Base-by-base conservation (phyloP, 306 rosid genomes). In the Rosa rugosa region DNA sequence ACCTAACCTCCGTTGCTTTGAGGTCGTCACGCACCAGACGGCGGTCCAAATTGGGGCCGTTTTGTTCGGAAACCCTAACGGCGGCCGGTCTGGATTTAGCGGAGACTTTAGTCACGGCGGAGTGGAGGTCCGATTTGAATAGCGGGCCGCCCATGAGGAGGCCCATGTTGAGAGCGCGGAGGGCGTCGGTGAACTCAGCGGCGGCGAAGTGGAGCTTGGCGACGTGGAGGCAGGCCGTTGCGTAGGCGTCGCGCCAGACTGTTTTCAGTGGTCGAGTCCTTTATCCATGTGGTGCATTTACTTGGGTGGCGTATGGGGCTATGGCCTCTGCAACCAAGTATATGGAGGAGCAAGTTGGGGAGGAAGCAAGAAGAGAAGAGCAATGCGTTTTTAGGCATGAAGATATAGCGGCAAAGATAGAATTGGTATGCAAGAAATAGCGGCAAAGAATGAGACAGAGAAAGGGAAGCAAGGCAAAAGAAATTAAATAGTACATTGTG, bases 211-310 rank as follows among this genome's bases (percentile, higher is more conserved):
- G 96, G 72, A 80, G 86, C 78, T 74, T 89, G 13, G 99, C 96
- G 64, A 90, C 88, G 72, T 87, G 86, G 42, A 95, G 87, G 84
- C 98, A 93, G 7, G 98, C 98, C 98, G 93, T 87, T 1, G 98
- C 91, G 84, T 90, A 95, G 18, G 98, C 99, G 78, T 95, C 96
- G 40, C 96, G 96, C 99, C 97, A 95, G 44, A 90, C 91, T n/a
- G n/a, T n/a, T n/a, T n/a, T n/a, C n/a, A n/a, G n/a, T n/a, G n/a
- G n/a, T n/a, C n/a, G n/a, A n/a, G n/a, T n/a, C n/a, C n/a, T n/a
- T n/a, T n/a, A n/a, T n/a, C n/a, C n/a, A n/a, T n/a, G n/a, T n/a
- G n/a, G n/a, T n/a, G n/a, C n/a, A n/a, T n/a, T n/a, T n/a, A n/a
- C n/a, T n/a, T n/a, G n/a, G n/a, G n/a, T n/a, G n/a, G n/a, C n/a